phyloP scores from a whole-genome alignment of 257 asterid species.

The Penstemon eatonii region DNA sequence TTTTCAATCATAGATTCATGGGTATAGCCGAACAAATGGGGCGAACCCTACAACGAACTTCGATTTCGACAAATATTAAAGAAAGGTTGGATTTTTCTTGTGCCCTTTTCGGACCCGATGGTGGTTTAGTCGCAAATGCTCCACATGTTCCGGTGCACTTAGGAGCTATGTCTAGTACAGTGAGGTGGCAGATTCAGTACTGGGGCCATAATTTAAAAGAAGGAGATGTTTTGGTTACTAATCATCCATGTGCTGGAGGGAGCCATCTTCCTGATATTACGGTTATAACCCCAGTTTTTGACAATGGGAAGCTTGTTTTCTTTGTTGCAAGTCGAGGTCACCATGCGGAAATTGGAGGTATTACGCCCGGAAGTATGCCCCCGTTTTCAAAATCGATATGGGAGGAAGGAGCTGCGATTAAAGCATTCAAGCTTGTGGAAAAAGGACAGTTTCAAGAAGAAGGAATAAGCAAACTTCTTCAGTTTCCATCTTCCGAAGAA shows the following conservation, averaged over 20 bases:
- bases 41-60: slow-evolving; percentile 92
- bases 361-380: slow-evolving; percentile 99
- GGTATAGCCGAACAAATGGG: slow-evolving; percentile 99
- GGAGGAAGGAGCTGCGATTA: slow-evolving; percentile 99
- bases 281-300: slow-evolving; percentile 85
- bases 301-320: slow-evolving; percentile 68
- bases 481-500: slow-evolving; percentile 55
- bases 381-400: slow-evolving; percentile 92
- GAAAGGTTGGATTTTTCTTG: slow-evolving; percentile 96
- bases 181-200: slow-evolving; percentile 80
- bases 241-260: slow-evolving; percentile 97
- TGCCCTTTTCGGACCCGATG: slow-evolving; percentile 92
- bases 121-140: slow-evolving; percentile 97
- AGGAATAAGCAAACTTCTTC: slow-evolving; percentile 75
- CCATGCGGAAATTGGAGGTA: slow-evolving; percentile 98
- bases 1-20: slow-evolving; percentile 93
- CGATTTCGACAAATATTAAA: slow-evolving; percentile 91
- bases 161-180: slow-evolving; percentile 99
- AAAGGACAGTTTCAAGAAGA: slow-evolving; percentile 83
- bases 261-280: slow-evolving; percentile 97
- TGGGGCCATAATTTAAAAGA: slow-evolving; percentile 79
- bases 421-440: slow-evolving; percentile 93
- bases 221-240: slow-evolving; percentile 92
- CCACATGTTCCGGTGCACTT: slow-evolving; percentile 98
- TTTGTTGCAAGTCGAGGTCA: slow-evolving; percentile 97